A percentile compares a stretch with the other conserved stretches of the same genome.
These are phyloP conservation scores for Berberis vulgaris DNA, from an alignment of 164 flowering plant genomes.

Conservation along the genomic window DNA sequence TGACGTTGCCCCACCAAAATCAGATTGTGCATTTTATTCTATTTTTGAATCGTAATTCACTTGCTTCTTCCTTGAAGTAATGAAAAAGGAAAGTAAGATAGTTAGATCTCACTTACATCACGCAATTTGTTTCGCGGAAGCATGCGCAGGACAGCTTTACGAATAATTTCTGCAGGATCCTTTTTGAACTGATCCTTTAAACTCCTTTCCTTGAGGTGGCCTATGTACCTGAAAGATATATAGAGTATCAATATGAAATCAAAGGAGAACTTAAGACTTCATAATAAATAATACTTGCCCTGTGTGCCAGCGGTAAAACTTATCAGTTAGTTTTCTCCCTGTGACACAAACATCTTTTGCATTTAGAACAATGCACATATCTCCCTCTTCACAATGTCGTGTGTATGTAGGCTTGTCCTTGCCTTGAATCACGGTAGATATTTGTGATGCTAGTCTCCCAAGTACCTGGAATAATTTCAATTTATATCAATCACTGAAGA, in stretches of 20 bases:
- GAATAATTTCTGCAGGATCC: slow-evolving; percentile 95
- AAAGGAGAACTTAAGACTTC: not conserved
- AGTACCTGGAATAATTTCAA: slow-evolving; percentile 37
- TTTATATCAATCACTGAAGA: not conserved
- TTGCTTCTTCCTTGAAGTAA: too few species aligned
- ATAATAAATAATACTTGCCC: slow-evolving; percentile 50
- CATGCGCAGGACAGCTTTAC: slow-evolving; percentile 92
- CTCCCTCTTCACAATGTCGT: slow-evolving; percentile 88
- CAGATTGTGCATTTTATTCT: too few species aligned
- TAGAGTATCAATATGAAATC: not conserved
- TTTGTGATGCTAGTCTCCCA: slow-evolving; percentile 87
- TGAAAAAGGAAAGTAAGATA: not conserved
- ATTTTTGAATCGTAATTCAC: too few species aligned
- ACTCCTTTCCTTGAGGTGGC: slow-evolving; percentile 84
- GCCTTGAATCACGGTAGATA: slow-evolving; percentile 82
- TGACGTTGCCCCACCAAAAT: too few species aligned
- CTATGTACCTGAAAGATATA: slow-evolving; percentile 51
- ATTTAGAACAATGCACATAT: slow-evolving; percentile 90
- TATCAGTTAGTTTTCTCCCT: slow-evolving; percentile 80
- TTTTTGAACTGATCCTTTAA: slow-evolving; percentile 82
- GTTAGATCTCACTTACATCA: slow-evolving; percentile 47
- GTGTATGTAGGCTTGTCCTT: slow-evolving; percentile 89
- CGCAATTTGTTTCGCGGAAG: slow-evolving; percentile 93
- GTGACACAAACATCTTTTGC: slow-evolving; percentile 84
- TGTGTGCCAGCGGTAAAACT: slow-evolving; percentile 80